Evolutionary conservation across 495 filamentous ascomycete genomes (phyloP), one percentile per base, ranked within the genome.

Genomic region (Annulohypoxylon nitens): DNA sequence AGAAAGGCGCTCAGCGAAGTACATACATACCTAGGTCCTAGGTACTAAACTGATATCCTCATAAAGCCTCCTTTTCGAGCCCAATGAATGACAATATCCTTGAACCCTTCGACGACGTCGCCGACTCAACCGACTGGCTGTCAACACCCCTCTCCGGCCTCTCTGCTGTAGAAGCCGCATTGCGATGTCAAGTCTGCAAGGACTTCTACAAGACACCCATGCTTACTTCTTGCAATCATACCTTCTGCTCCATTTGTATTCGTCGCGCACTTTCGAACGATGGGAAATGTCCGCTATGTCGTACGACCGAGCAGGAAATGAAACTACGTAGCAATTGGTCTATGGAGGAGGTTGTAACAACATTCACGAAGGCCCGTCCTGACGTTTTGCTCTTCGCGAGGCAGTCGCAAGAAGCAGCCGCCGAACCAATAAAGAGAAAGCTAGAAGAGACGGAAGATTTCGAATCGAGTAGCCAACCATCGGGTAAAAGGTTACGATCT

Each of bases 181-280:
- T 99, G 14, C 93, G 95, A 71, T 99, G 96, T 81, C 92, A 98
- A 75, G 91, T 99, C 65, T 99, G 96, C 87, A 98, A 98, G 81
- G 96, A 99, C 79, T 97, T 98, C 81, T 98, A 92, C 83, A 87
- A 88, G 68, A 94, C 93, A 23, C 96, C 96, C 0, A 95, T 99
- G 85, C 90, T 98, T 61, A 99, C 96, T 1, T 91, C 91, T 0
- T 99, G 96, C 85, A 92, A 89, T 47, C 96, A 99, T 79, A 98
- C 96, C 0, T 99, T 99, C 78, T 99, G 96, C 85, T 97, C 94
- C 14, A 80, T 95, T 33, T 99, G 96, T 80, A 98, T 99, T 69
- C 92, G 96, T 14, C 85, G 94, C 61, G 92, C 91, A 69, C 84
- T 99, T 2, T 89, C 90, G 6, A 84, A 87, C 1, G 95, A 97